Conservation (phyloP, 78 protist species). For the Pigoraptor vietnamica region DNA sequence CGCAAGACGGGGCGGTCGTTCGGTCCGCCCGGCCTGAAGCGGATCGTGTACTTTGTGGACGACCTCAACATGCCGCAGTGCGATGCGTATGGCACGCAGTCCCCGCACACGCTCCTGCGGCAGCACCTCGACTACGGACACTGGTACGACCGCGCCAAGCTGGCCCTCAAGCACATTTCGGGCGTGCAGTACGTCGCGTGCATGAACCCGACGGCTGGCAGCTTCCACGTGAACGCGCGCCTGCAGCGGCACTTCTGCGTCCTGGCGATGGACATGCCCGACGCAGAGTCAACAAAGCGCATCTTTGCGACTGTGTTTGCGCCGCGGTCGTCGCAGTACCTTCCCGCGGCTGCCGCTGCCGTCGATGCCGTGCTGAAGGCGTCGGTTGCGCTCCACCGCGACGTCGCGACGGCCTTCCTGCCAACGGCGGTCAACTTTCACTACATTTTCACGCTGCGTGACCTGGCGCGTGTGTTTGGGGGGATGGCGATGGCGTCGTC, state of each 20-base stretch:
- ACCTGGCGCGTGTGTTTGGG: slow-evolving; percentile 69
- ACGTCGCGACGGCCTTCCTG: slow-evolving; percentile 40
- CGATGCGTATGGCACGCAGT: slow-evolving; percentile 76
- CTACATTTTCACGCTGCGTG: slow-evolving; percentile 88
- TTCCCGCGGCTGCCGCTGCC: not conserved
- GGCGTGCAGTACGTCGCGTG: slow-evolving; percentile 58
- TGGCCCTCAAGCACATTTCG: slow-evolving; percentile 17
- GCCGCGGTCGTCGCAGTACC: slow-evolving; percentile 30
- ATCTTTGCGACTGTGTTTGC: slow-evolving; percentile 46
- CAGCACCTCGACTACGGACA: slow-evolving; percentile 41
- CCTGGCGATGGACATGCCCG: slow-evolving; percentile 46
- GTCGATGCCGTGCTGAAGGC: slow-evolving; percentile 17
- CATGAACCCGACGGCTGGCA: slow-evolving; percentile 84
- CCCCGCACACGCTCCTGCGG: slow-evolving; percentile 64
- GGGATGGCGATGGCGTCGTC: slow-evolving; percentile 56
- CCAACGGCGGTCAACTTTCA: slow-evolving; percentile 90
- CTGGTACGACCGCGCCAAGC: slow-evolving; percentile 35
- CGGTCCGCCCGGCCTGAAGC: slow-evolving; percentile 58
- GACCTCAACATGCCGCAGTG: slow-evolving; percentile 77
- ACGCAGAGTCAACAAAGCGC: slow-evolving; percentile 26
- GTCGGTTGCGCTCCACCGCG: slow-evolving; percentile 55
- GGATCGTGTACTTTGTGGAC: slow-evolving; percentile 55
- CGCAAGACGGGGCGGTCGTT: not conserved
- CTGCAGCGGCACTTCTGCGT: slow-evolving; percentile 40
- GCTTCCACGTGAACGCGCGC: slow-evolving; percentile 73